Conservation (phyloP, 148 eudicot species). For the Rhododendron simsii region DNA sequence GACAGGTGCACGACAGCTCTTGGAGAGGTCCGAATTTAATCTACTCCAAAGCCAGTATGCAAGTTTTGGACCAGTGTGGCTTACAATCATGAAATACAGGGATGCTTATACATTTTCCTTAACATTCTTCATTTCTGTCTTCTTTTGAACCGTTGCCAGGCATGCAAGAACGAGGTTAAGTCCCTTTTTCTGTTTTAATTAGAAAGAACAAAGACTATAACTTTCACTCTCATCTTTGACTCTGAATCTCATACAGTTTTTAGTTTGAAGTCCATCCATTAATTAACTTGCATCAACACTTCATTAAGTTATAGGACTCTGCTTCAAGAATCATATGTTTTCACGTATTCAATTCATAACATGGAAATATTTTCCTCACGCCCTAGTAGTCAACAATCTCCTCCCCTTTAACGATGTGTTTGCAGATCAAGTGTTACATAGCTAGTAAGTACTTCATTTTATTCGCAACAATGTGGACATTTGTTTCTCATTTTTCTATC, state of each 20-base stretch:
- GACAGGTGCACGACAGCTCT: not conserved
- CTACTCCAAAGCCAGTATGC: not conserved
- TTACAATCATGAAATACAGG: not conserved
- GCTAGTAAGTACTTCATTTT: not conserved
- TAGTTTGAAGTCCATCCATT: not conserved
- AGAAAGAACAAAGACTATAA: not conserved
- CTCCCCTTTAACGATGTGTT: not conserved
- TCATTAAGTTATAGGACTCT: not conserved
- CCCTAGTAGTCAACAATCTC: not conserved
- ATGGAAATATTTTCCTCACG: not conserved
- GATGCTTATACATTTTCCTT: not conserved
- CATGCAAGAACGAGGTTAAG: not conserved
- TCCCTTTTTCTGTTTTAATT: not conserved
- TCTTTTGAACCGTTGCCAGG: too few relatives aligned
- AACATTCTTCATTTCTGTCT: not conserved
- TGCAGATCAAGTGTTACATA: not conserved
- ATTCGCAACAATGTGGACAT: not conserved
- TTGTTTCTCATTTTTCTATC: not conserved
- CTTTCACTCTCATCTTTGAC: not conserved
- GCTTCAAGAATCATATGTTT: not conserved
- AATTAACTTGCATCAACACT: not conserved
- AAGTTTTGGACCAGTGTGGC: not conserved
- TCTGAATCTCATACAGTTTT: not conserved
- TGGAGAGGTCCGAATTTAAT: not conserved
- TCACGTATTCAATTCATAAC: not conserved